Conservation (phyloP, 83 land plant species). For the Isoetes engelmannii region DNA sequence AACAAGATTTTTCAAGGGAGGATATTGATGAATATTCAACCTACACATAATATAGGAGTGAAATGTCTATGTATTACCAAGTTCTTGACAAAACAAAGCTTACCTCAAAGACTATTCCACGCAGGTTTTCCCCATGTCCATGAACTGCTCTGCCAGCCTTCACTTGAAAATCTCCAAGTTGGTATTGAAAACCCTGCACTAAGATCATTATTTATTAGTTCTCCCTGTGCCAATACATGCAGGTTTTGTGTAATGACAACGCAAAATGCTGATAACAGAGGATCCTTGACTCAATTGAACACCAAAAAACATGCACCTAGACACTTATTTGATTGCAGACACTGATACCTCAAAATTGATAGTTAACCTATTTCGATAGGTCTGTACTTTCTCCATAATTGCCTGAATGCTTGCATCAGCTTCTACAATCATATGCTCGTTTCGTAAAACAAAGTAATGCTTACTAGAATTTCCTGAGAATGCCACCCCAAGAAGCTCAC, state of each 20-base stretch:
- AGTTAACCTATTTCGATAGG: slow-evolving; percentile 33
- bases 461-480: slow-evolving; percentile 29
- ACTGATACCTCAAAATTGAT: slow-evolving; percentile 27
- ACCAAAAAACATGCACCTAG: not conserved
- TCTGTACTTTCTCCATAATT: slow-evolving; percentile 42
- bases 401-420: slow-evolving; percentile 39
- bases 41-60: too few relatives aligned
- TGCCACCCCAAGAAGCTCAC: slow-evolving; percentile 34
- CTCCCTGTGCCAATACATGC: not conserved
- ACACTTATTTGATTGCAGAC: not conserved
- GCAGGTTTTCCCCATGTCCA: slow-evolving; percentile 25
- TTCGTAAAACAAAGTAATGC: slow-evolving; percentile 26
- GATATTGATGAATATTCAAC: slow-evolving; percentile 84
- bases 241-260: too few relatives aligned
- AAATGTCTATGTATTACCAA: too few relatives aligned
- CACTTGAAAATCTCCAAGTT: slow-evolving; percentile 35
- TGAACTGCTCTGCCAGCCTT: slow-evolving; percentile 40
- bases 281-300: not conserved
- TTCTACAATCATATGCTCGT: slow-evolving; percentile 44
- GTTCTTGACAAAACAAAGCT: not conserved
- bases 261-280: not conserved
- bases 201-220: not conserved
- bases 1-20: slow-evolving; percentile 59
- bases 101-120: slow-evolving; percentile 40
- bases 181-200: slow-evolving; percentile 37